Percentiles rank a stretch among this genome's conserved stretches.
Evolutionary conservation across 495 filamentous ascomycete species (phyloP).

Genomic region (Sordaria brevicollis): DNA sequence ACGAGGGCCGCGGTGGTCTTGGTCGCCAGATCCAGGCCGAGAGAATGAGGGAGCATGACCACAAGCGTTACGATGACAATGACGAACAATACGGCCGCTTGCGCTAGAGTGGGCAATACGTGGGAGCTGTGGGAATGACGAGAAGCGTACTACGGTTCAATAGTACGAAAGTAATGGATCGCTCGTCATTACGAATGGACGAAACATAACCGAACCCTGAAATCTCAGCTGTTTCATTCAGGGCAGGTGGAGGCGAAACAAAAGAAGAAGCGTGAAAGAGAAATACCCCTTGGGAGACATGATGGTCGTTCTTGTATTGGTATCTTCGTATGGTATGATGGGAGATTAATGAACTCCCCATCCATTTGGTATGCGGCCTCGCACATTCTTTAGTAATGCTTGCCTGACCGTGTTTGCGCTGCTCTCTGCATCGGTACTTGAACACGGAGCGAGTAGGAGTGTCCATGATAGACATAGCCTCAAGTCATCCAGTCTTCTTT

Average conservation of each 20-base stretch:
- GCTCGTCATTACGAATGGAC: background rate
- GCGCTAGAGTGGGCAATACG: constrained; percentile 21
- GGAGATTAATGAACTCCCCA: background rate
- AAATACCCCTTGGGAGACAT: background rate
- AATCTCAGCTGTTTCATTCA: background rate
- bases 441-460: background rate
- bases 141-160: background rate
- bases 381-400: constrained; percentile 5
- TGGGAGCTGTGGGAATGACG: background rate
- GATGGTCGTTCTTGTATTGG: background rate
- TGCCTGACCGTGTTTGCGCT: background rate
- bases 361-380: background rate
- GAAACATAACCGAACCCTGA: background rate
- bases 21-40: constrained; percentile 55
- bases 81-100: constrained; percentile 29
- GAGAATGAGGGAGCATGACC: constrained; percentile 47
- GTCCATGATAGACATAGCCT: background rate
- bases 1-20: constrained; percentile 80
- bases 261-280: background rate
- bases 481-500: background rate
- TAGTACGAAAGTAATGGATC: background rate
- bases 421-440: background rate
- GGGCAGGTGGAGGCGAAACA: background rate
- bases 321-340: background rate
- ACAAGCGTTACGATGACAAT: constrained; percentile 36